Evolutionary conservation across 2,329 filamentous ascomycete genomes (phyloP).

Genomic region (Zymoseptoria ardabiliae): DNA sequence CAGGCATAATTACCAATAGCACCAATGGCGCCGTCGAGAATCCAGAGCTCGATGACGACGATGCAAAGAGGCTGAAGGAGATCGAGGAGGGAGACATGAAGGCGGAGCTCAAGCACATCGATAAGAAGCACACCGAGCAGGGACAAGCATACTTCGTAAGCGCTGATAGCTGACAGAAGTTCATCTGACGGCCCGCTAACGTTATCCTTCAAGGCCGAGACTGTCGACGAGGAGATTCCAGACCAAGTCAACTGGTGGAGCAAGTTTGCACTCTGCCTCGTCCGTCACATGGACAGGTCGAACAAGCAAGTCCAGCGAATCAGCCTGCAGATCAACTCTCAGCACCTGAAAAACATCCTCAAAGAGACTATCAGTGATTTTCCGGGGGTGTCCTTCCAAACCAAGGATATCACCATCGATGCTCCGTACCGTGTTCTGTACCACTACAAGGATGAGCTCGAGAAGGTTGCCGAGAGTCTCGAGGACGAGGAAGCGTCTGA

Average conservation of each 20-base stretch:
- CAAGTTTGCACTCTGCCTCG: conserved; percentile 18
- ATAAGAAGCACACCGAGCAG: conserved; percentile 23
- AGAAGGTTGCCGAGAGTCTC: conserved; percentile 14
- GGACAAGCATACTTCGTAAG: conserved; percentile 19
- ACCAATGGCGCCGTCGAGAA: conserved; percentile 12
- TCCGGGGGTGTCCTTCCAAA: conserved; percentile 25
- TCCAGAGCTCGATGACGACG: conserved; percentile 18
- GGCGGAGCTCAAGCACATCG: conserved; percentile 20
- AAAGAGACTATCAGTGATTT: conserved; percentile 19
- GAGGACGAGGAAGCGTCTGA: conserved; percentile 24
- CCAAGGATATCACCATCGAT: conserved; percentile 24
- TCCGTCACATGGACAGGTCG: conserved; percentile 11
- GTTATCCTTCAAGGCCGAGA: conserved; percentile 11
- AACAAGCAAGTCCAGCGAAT: conserved; percentile 16
- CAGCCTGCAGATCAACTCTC: conserved; percentile 24
- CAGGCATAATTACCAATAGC: not conserved
- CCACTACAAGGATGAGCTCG: conserved; percentile 25
- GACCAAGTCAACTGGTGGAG: conserved; percentile 24
- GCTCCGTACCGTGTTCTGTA: conserved; percentile 24
- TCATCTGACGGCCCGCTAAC: not conserved
- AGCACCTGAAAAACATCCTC: conserved; percentile 26
- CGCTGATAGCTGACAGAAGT: not conserved
- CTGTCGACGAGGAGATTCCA: conserved; percentile 21
- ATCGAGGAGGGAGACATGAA: conserved; percentile 20
- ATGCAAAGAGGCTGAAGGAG: conserved; percentile 19